phyloP scores from a whole-genome alignment of 192 early-diverging fungal genomes.

The Geosiphon pyriformis region DNA sequence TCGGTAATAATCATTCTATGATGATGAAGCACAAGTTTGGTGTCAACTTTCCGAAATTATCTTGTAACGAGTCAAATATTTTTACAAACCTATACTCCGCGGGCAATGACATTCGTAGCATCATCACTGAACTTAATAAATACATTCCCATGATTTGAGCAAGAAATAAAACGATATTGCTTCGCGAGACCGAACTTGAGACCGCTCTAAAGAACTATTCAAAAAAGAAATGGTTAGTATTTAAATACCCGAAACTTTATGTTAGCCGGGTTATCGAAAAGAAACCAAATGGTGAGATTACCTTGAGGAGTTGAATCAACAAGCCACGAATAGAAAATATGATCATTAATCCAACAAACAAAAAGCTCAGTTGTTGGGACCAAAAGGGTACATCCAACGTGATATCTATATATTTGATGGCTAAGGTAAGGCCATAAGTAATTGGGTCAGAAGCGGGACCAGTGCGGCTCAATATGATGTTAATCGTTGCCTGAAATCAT shows the following conservation, averaged over 20 bases:
- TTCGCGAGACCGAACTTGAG: conserved; percentile 64
- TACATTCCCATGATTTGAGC: conserved; percentile 92
- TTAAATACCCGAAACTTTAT: background rate
- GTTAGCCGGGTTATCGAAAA: no score
- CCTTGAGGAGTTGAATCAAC: conserved; percentile 75
- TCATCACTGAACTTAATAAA: conserved; percentile 83
- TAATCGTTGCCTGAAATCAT: conserved; percentile 57
- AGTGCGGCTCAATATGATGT: conserved; percentile 68
- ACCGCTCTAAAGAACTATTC: conserved; percentile 63
- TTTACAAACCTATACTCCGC: conserved; percentile 51
- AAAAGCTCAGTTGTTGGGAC: conserved; percentile 90
- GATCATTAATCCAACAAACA: conserved; percentile 87
- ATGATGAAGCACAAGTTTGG: no score
- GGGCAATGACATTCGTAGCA: conserved; percentile 68
- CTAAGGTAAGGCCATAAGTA: conserved; percentile 68
- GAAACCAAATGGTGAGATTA: conserved; percentile 6
- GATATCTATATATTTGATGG: conserved; percentile 57
- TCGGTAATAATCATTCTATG: no score
- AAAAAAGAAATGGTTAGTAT: background rate
- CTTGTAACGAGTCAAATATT: no score
- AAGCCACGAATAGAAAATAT: conserved; percentile 84
- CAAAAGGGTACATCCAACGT: conserved; percentile 75
- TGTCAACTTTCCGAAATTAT: no score
- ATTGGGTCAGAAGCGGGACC: conserved; percentile 81
- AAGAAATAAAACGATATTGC: conserved; percentile 71